Conservation (phyloP, 1,284 basidiomycete genomes). For the Somion occarium region DNA sequence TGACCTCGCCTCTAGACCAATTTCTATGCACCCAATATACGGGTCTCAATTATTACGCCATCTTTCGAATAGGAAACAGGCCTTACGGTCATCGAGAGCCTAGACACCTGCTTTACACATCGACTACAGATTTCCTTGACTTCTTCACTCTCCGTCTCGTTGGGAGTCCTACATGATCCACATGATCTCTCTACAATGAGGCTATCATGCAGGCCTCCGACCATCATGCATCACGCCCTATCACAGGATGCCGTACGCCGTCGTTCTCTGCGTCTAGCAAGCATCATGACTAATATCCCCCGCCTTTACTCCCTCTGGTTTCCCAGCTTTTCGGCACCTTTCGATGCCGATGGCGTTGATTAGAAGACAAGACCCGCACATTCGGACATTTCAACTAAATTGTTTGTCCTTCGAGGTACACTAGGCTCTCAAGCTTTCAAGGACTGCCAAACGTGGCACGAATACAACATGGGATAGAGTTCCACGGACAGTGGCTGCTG, state of each 20-base stretch:
- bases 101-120: background rate
- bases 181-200: background rate
- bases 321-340: background rate
- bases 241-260: background rate
- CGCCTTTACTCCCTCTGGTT: background rate
- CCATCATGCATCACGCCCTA: background rate
- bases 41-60: too few relatives aligned
- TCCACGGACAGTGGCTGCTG: background rate
- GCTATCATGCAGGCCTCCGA: background rate
- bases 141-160: background rate
- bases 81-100: too few relatives aligned
- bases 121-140: background rate
- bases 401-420: background rate
- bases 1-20: background rate
- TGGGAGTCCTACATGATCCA: background rate
- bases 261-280: background rate
- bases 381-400: background rate
- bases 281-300: background rate
- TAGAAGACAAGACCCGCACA: background rate
- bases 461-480: background rate
- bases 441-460: conserved; percentile 9
- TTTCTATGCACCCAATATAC: too few relatives aligned
- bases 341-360: background rate
- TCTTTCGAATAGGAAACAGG: too few relatives aligned
- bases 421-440: conserved; percentile 8